These are phyloP conservation scores for Russula olivacea DNA, from an alignment of 768 basidiomycete species.

Conservation along the genomic window DNA sequence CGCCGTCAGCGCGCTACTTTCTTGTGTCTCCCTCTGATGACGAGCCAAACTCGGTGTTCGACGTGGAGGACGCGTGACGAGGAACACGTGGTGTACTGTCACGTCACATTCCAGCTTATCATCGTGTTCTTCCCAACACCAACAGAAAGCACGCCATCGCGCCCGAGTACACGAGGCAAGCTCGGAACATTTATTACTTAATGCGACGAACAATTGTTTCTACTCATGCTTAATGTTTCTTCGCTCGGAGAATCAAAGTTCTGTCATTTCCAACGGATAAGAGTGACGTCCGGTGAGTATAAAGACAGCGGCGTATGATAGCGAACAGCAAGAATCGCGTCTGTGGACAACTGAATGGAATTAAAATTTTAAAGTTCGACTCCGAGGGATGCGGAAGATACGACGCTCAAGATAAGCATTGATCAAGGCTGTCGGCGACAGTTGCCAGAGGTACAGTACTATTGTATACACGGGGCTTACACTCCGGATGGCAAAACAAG, in stretches of 20 bases:
- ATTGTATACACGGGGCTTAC: not conserved
- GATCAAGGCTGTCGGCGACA: not conserved
- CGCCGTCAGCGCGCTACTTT: not conserved
- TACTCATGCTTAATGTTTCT: not conserved
- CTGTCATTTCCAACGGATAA: not conserved
- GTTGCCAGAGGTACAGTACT: not conserved
- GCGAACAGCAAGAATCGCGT: not conserved
- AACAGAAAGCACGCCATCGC: not conserved
- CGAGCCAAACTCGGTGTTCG: not conserved
- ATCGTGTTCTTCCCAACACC: not conserved
- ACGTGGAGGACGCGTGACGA: not conserved
- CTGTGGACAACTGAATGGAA: not conserved
- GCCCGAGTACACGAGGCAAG: not conserved
- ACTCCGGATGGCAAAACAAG: not conserved
- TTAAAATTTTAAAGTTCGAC: conserved; percentile 13
- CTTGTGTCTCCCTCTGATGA: not conserved
- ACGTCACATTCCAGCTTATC: conserved; percentile 1
- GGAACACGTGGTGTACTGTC: conserved; percentile 2
- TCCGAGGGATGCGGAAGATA: conserved; percentile 4
- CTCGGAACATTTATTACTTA: not conserved
- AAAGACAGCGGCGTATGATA: not conserved
- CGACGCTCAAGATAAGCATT: conserved; percentile 17
- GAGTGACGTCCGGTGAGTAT: not conserved
- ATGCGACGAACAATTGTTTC: not conserved
- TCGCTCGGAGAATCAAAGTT: not conserved